Percentiles rank a stretch among this genome's conserved stretches.
phyloP scores from a whole-genome alignment of 257 asterid genomes.

The Solanum sitiens region DNA sequence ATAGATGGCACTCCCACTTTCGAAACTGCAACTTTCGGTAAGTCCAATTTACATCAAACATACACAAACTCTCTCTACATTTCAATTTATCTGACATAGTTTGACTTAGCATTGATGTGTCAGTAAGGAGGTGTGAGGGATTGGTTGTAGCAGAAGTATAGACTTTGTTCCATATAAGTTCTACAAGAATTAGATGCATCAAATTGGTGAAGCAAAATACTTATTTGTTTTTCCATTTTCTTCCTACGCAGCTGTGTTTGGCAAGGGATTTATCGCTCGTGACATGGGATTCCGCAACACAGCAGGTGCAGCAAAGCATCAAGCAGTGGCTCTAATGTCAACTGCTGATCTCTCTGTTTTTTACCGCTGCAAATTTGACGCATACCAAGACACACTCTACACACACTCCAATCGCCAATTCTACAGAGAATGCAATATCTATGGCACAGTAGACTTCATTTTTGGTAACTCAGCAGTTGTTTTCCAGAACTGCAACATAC shows the following conservation, averaged over 20 bases:
- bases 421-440: constrained; percentile 10
- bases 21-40: constrained; percentile 14
- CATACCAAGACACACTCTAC: constrained; percentile 13
- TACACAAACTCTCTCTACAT: no score
- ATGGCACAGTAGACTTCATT: constrained; percentile 15
- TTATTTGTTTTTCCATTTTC: not conserved
- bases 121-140: not conserved
- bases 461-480: constrained; percentile 16
- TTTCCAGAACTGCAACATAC: constrained; percentile 9
- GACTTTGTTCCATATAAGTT: no score
- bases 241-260: constrained; percentile 3
- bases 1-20: constrained; percentile 7
- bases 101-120: not conserved
- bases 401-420: constrained; percentile 12
- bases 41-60: not conserved
- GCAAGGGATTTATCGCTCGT: constrained; percentile 13
- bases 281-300: constrained; percentile 12
- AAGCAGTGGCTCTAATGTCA: constrained; percentile 12
- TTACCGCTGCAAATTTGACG: constrained; percentile 4
- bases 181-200: not conserved
- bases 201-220: not conserved
- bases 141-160: not conserved
- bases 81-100: no score
- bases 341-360: constrained; percentile 10
- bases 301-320: constrained; percentile 16